Percentiles rank a stretch among this genome's conserved stretches.
These are phyloP conservation scores for Gamarada debralockiae DNA, from an alignment of 495 filamentous ascomycete genomes.

Conservation along the genomic window DNA sequence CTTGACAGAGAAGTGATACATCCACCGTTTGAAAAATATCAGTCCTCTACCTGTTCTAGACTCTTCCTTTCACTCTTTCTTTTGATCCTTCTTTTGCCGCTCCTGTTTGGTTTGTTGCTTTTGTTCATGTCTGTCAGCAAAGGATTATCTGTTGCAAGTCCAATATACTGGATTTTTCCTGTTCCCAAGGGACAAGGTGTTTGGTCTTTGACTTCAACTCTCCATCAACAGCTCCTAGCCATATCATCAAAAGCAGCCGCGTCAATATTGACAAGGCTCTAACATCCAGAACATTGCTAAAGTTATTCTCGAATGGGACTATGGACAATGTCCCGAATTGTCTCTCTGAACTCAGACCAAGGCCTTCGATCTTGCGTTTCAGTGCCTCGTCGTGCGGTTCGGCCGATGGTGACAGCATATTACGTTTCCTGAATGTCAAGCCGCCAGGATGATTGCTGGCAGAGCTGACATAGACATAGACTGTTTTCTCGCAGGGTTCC, in stretches of 20 bases:
- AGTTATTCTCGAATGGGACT: background rate
- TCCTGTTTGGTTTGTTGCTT: background rate
- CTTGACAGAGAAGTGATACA: too few species aligned
- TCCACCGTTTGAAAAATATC: too few species aligned
- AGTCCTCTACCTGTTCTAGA: too few species aligned
- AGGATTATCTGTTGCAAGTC: background rate
- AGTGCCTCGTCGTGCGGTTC: background rate
- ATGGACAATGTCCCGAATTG: background rate
- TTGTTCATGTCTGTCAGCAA: background rate
- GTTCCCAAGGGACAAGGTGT: background rate
- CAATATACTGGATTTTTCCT: background rate
- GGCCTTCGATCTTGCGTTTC: background rate
- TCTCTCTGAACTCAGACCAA: background rate
- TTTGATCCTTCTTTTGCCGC: background rate
- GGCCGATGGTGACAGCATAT: background rate
- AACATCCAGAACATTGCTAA: constrained; percentile 1
- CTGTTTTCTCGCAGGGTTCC: background rate
- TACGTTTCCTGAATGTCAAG: background rate
- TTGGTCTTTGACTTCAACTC: constrained; percentile 1
- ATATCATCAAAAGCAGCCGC: constrained; percentile 2
- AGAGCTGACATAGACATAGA: background rate
- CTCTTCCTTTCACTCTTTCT: too few species aligned
- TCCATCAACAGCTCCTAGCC: background rate
- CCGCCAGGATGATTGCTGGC: background rate
- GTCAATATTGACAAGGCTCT: constrained; percentile 2